Evolutionary conservation across 129 eudicot species (phyloP).

Genomic region (Cynara cardunculus): DNA sequence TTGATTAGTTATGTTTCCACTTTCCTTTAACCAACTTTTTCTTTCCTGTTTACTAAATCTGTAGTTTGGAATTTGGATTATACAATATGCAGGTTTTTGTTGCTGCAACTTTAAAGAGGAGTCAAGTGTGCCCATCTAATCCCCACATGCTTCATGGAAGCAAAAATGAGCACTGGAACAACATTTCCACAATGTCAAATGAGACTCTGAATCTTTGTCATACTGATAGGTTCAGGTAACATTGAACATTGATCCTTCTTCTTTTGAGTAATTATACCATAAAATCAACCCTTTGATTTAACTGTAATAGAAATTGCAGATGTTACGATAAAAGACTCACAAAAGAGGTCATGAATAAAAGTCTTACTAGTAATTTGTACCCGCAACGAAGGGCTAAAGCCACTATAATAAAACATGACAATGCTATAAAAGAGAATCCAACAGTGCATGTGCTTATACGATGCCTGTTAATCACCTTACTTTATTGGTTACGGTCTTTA

Average conservation of each 20-base stretch:
- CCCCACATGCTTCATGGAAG: slow-evolving; percentile 57
- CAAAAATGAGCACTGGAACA: slow-evolving; percentile 28
- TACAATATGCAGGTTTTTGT: slow-evolving; percentile 58
- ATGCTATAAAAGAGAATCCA: background rate
- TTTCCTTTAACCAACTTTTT: background rate
- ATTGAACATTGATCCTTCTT: background rate
- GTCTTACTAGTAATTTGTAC: background rate
- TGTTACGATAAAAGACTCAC: background rate
- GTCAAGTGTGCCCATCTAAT: slow-evolving; percentile 47
- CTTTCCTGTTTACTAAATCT: background rate
- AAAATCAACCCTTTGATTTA: background rate
- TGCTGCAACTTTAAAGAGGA: slow-evolving; percentile 77
- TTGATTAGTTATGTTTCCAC: background rate
- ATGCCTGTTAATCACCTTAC: background rate
- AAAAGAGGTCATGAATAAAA: background rate
- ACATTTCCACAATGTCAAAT: slow-evolving; percentile 16
- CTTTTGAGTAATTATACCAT: background rate
- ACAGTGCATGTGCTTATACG: background rate
- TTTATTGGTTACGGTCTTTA: background rate
- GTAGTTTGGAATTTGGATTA: background rate
- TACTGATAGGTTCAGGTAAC: slow-evolving; percentile 73
- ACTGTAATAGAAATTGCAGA: background rate
- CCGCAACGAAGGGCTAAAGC: background rate
- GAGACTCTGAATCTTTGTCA: slow-evolving; percentile 32
- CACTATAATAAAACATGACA: background rate